These are phyloP conservation scores for Aspergillus melleus DNA, from an alignment of 2,329 filamentous ascomycete species.

Conservation along the genomic window DNA sequence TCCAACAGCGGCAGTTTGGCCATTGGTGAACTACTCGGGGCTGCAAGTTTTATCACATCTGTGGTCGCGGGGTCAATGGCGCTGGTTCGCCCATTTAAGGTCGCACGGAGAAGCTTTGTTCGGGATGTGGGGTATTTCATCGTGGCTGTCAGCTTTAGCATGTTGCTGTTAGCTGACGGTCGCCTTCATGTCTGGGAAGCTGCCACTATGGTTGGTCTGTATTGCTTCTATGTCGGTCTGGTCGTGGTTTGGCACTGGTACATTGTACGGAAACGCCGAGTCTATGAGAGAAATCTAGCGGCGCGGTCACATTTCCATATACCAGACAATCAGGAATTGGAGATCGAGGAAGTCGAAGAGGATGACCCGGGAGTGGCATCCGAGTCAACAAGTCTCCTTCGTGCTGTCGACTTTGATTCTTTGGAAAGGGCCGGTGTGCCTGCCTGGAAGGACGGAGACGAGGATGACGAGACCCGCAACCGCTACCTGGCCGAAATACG, in stretches of 20 bases:
- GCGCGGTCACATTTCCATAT: conserved; percentile 73
- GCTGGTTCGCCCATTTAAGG: conserved; percentile 89
- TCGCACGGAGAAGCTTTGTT: conserved; percentile 84
- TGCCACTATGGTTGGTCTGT: conserved; percentile 84
- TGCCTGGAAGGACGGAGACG: conserved; percentile 54
- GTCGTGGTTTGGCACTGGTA: conserved; percentile 95
- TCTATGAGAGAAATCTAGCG: conserved; percentile 66
- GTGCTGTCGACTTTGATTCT: conserved; percentile 61
- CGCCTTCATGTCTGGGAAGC: conserved; percentile 87
- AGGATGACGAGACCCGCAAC: conserved; percentile 57
- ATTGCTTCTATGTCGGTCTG: conserved; percentile 81
- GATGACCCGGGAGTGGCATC: conserved; percentile 52
- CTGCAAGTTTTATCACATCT: conserved; percentile 92
- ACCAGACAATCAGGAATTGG: conserved; percentile 58
- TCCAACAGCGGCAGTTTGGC: conserved; percentile 97
- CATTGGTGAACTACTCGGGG: conserved; percentile 90
- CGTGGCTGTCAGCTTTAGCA: conserved; percentile 79
- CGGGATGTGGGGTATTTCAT: conserved; percentile 93
- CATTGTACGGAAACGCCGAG: conserved; percentile 62
- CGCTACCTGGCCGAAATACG: conserved; percentile 75
- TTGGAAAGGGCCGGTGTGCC: conserved; percentile 55
- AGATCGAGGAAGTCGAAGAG: conserved; percentile 57
- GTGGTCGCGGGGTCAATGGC: conserved; percentile 98
- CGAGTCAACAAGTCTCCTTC: conserved; percentile 46
- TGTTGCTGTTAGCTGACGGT: conserved; percentile 84